Base-by-base conservation (phyloP, 2,329 filamentous ascomycete genomes). In the Thielaviopsis punctulata region DNA sequence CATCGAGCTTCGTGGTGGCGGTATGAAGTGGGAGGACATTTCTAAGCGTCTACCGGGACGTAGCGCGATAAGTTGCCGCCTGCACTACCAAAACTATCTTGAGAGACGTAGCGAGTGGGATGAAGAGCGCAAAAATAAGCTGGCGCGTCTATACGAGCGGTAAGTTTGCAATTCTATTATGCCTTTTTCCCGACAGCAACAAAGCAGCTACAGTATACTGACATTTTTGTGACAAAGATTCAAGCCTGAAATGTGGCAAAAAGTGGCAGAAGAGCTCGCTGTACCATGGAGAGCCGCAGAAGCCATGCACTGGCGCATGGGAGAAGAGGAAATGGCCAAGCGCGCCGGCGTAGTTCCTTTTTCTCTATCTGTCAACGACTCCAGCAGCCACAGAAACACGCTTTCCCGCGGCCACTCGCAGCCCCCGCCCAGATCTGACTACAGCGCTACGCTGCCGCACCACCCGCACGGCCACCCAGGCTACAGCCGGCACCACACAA, bases 21-120 rank as follows among this genome's bases (percentile, higher is more conserved):
- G 86, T 8, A 95, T 95, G 87, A 96, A 96, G 64, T 96, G 90
- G 92, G 90, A 96, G 63, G 90, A 96, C 66, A 95, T 96, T 61
- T 93, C 87, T 56, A 93, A 90, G 69, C 79, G 83, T 52, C 71
- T 96, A 48, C 89, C 88, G 2, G 90, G 90, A 56, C 79, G 92
- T 60, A 95, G 88, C 66, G 83, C 88, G 53, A 95, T 95, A 61
- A 94, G 88, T 60, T 96, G 90, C 66, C 82, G 90, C 44, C 73
- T 96, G 49, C 88, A 95, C 63, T 96, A 95, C 65, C 90, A 96
- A 62, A 98, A 98, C 65, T 96, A 96, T 64, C 77, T 95, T 51
- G 92, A 98, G 66, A 78, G 88, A 61, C 77, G 88, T 53, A 88
- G 86, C 60, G 87, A 94, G 64, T 96, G 90, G 89, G 88, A 95